Conservation (phyloP, 108 stramenopile genomes). For the Cyclotella kingstonii region DNA sequence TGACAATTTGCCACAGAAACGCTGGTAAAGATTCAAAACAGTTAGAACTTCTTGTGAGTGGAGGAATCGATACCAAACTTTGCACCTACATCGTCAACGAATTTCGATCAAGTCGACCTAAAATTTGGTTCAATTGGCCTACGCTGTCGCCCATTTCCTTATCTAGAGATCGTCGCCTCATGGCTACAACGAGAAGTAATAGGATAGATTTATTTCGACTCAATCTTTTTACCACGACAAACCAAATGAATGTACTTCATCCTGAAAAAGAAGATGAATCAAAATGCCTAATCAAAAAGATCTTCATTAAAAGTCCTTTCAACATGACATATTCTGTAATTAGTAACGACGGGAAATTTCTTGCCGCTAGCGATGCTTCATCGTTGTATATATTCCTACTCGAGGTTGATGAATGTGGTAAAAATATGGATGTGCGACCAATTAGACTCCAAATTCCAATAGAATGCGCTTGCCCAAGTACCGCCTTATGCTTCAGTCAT, state of each 20-base stretch:
- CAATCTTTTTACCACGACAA: constrained; percentile 1
- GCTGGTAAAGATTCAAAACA: constrained; percentile 10
- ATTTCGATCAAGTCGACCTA: constrained; percentile 66
- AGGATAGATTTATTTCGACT: constrained; percentile 65
- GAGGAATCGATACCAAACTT: constrained; percentile 88
- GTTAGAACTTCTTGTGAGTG: constrained; percentile 75
- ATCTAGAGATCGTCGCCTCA: constrained; percentile 44
- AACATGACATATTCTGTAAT: constrained; percentile 58
- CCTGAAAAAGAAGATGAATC: constrained; percentile 47
- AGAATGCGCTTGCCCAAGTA: constrained; percentile 26
- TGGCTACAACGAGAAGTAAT: constrained; percentile 57
- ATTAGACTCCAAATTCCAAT: constrained; percentile 32
- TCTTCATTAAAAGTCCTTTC: constrained; percentile 51
- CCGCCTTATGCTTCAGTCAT: constrained; percentile 39
- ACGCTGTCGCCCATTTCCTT: constrained; percentile 53
- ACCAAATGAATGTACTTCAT: constrained; percentile 5
- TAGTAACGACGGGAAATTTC: constrained; percentile 54
- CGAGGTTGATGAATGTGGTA: constrained; percentile 25
- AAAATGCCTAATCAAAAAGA: constrained; percentile 55
- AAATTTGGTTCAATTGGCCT: constrained; percentile 76
- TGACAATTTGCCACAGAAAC: constrained; percentile 59
- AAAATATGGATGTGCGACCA: constrained; percentile 32
- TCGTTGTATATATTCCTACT: constrained; percentile 50
- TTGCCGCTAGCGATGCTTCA: constrained; percentile 54
- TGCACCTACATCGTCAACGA: constrained; percentile 71